phyloP scores from a whole-genome alignment of 768 basidiomycete genomes.

The Suillus paluster region DNA sequence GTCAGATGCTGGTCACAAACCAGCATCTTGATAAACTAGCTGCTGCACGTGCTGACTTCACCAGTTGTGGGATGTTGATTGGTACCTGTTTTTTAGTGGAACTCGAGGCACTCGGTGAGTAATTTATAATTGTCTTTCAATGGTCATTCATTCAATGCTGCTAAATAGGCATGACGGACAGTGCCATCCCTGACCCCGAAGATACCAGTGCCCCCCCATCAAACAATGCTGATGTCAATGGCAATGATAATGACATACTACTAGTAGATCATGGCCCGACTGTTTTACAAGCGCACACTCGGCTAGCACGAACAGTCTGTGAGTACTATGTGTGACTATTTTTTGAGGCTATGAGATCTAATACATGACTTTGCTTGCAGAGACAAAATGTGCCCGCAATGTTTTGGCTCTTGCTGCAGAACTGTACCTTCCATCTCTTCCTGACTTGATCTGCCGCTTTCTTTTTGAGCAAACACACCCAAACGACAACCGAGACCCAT shows the following conservation, averaged over 20 bases:
- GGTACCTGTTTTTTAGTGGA: background rate
- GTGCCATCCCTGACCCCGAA: background rate
- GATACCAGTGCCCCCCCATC: background rate
- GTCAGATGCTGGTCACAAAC: slow-evolving; percentile 29
- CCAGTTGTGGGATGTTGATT: slow-evolving; percentile 22
- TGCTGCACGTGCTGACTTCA: background rate
- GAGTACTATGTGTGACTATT: background rate
- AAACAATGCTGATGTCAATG: too few species aligned
- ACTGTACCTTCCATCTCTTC: slow-evolving; percentile 21
- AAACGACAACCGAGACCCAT: background rate
- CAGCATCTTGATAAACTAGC: slow-evolving; percentile 22
- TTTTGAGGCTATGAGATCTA: background rate
- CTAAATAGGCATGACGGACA: background rate
- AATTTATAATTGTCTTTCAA: background rate
- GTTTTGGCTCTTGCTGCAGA: too few species aligned
- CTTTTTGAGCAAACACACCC: slow-evolving; percentile 5
- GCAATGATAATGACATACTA: too few species aligned
- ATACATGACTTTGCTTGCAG: too few species aligned
- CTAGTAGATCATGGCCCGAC: background rate
- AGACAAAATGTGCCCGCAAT: too few species aligned
- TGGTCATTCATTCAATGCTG: background rate
- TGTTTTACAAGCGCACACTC: background rate
- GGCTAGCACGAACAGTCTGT: background rate
- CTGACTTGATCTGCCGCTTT: slow-evolving; percentile 20
- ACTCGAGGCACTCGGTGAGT: slow-evolving; percentile 1